Conservation (phyloP, 2,329 filamentous ascomycete genomes). For the Ascochyta koolunga region DNA sequence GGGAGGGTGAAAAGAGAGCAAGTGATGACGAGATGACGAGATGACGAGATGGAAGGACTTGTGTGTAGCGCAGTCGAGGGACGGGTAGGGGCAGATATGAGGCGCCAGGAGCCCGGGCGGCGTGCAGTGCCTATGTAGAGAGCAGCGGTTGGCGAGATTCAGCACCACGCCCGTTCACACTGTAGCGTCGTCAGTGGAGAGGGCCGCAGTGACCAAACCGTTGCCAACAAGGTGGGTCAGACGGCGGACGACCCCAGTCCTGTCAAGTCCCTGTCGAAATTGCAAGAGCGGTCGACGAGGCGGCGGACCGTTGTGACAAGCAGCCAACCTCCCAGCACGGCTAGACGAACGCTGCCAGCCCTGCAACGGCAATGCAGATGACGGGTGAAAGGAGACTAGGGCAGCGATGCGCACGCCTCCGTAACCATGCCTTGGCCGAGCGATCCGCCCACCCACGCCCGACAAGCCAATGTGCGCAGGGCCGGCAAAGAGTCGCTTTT, state of each 20-base stretch:
- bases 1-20: constrained; percentile 19
- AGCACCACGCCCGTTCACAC: constrained; percentile 41
- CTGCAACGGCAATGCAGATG: constrained; percentile 52
- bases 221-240: constrained; percentile 48
- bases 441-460: constrained; percentile 45
- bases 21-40: constrained; percentile 28
- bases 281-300: constrained; percentile 44
- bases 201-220: constrained; percentile 41
- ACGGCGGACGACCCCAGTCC: constrained; percentile 41
- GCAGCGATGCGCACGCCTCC: constrained; percentile 41
- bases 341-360: constrained; percentile 40
- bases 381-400: constrained; percentile 38
- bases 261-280: constrained; percentile 44
- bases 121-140: constrained; percentile 47
- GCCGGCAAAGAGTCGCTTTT: constrained; percentile 49
- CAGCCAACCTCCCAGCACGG: constrained; percentile 39
- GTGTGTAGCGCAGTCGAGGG: constrained; percentile 20
- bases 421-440: constrained; percentile 41
- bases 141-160: constrained; percentile 44
- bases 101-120: constrained; percentile 43
- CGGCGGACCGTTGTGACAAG: constrained; percentile 47
- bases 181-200: constrained; percentile 39
- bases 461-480: constrained; percentile 45
- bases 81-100: constrained; percentile 38
- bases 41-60: constrained; percentile 18